Percentiles rank a stretch among this genome's conserved stretches.
These are phyloP conservation scores for Lactarius indigo DNA, from an alignment of 768 basidiomycete genomes.

Conservation along the genomic window DNA sequence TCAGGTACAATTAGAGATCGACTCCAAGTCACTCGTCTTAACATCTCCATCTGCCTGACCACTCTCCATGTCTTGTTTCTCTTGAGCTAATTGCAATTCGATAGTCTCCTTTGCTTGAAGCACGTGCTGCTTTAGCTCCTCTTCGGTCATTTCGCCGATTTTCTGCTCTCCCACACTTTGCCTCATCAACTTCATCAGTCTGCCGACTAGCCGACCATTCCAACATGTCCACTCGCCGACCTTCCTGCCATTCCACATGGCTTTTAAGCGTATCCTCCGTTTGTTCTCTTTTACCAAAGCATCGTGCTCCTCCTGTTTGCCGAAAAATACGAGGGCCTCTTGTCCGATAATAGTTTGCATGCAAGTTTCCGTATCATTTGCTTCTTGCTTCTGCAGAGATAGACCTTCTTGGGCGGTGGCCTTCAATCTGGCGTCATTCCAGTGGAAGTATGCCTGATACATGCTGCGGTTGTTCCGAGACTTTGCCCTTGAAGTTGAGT, in stretches of 20 bases:
- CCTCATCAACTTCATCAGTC: constrained; percentile 51
- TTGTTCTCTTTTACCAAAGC: constrained; percentile 32
- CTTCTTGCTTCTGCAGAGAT: not conserved
- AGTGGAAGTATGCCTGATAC: constrained; percentile 57
- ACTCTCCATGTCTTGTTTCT: not conserved
- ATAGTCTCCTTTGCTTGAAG: constrained; percentile 16
- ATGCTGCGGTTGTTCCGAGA: constrained; percentile 48
- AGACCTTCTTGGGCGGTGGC: not conserved
- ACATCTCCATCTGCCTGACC: not conserved
- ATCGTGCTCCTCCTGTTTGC: constrained; percentile 48
- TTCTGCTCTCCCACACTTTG: constrained; percentile 43
- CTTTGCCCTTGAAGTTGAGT: constrained; percentile 33
- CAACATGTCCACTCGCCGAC: constrained; percentile 56
- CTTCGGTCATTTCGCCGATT: constrained; percentile 30
- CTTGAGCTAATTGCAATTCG: not conserved
- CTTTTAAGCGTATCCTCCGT: constrained; percentile 37
- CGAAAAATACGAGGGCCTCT: constrained; percentile 51
- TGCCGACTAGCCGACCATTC: constrained; percentile 45
- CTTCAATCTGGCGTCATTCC: constrained; percentile 1
- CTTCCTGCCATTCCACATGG: constrained; percentile 45
- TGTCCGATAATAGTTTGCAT: constrained; percentile 28
- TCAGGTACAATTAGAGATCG: not conserved
- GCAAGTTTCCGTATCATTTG: not conserved
- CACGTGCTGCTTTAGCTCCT: constrained; percentile 19
- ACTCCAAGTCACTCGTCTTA: not conserved